Percentiles rank a stretch among this genome's conserved stretches.
These are phyloP conservation scores for Herpetomonas samuelpessoai DNA, from an alignment of 208 protist genomes.

Conservation along the genomic window DNA sequence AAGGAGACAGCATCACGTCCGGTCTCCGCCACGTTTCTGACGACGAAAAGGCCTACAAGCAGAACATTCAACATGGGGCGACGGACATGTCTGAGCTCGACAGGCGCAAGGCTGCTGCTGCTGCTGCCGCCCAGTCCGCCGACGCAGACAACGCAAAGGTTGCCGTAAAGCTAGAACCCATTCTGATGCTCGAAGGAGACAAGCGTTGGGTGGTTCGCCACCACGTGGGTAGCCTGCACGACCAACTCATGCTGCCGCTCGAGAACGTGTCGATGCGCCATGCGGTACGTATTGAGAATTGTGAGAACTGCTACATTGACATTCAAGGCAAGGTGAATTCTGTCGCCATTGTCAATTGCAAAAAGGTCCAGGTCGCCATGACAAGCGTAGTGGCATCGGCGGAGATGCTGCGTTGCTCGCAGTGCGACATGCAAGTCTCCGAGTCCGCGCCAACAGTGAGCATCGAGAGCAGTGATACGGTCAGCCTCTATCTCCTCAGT, in stretches of 20 bases:
- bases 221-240: constrained; percentile 35
- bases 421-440: constrained; percentile 64
- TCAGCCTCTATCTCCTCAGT: constrained; percentile 75
- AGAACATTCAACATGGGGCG: constrained; percentile 63
- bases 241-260: constrained; percentile 41
- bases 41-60: constrained; percentile 74
- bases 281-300: constrained; percentile 71
- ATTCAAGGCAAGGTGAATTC: constrained; percentile 83
- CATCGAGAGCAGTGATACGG: constrained; percentile 56
- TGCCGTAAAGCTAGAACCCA: constrained; percentile 12
- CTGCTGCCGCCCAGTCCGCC: constrained; percentile 2
- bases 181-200: constrained; percentile 56
- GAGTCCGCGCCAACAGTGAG: constrained; percentile 55
- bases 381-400: constrained; percentile 58
- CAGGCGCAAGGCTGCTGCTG: constrained; percentile 51
- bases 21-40: constrained; percentile 73
- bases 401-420: constrained; percentile 66
- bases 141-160: background rate
- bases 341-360: constrained; percentile 66
- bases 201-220: constrained; percentile 68
- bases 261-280: constrained; percentile 69
- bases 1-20: constrained; percentile 65
- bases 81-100: constrained; percentile 62
- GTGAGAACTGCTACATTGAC: constrained; percentile 52
- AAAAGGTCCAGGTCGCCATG: constrained; percentile 67